Evolutionary conservation across 1,284 basidiomycete species (phyloP).

Genomic region (Puccinia novopanici): DNA sequence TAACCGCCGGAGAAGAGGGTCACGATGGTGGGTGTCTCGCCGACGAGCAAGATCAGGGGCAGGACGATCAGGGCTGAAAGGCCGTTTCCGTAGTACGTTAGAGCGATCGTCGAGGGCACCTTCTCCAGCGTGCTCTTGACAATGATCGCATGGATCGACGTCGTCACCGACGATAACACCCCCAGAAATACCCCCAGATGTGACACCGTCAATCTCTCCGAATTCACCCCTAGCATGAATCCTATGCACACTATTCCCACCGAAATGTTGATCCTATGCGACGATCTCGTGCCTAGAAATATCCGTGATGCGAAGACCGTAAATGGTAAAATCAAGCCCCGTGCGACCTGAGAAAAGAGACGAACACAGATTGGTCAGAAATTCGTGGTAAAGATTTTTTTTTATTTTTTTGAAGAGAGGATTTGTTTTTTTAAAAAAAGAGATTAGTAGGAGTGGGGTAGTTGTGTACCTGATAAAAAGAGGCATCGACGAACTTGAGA

Average conservation of each 20-base stretch:
- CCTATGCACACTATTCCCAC: conserved; percentile 75
- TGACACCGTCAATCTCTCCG: conserved; percentile 57
- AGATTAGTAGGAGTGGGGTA: too few relatives aligned
- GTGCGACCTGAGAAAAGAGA: conserved; percentile 78
- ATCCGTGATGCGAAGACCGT: conserved; percentile 76
- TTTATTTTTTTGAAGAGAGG: too few relatives aligned
- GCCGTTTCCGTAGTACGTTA: conserved; percentile 82
- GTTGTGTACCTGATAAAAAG: conserved; percentile 27
- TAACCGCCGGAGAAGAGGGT: conserved; percentile 66
- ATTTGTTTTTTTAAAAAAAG: too few relatives aligned
- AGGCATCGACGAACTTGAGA: conserved; percentile 59
- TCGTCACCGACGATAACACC: conserved; percentile 73
- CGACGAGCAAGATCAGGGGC: conserved; percentile 70
- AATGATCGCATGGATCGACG: conserved; percentile 78
- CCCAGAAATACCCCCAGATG: conserved; percentile 71
- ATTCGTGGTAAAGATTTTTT: too few relatives aligned
- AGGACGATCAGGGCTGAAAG: conserved; percentile 68
- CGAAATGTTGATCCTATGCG: conserved; percentile 62
- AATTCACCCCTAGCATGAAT: conserved; percentile 75
- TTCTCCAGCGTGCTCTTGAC: conserved; percentile 76
- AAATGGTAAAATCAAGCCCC: conserved; percentile 77
- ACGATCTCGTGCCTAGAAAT: conserved; percentile 64
- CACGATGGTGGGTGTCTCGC: conserved; percentile 69
- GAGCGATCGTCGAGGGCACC: conserved; percentile 73
- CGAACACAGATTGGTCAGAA: too few relatives aligned